Base-by-base conservation (phyloP, 2,329 filamentous ascomycete species). In the Periconia macrospinosa region DNA sequence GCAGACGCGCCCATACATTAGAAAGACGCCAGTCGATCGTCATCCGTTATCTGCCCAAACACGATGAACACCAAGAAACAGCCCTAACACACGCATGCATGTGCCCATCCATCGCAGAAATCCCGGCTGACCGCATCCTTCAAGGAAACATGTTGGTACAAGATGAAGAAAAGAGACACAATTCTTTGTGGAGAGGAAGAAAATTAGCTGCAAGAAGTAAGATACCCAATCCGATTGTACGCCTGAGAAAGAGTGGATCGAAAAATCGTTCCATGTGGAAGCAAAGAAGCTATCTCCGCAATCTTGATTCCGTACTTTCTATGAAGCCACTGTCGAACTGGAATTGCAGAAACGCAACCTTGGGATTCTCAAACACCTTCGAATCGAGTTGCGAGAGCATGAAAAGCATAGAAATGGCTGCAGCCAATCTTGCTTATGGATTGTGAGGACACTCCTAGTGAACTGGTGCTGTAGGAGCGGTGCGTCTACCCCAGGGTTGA, bases 401-500 rank as follows among this genome's bases (percentile, higher is more conserved):
- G 23, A 27, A 27, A 27, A 27, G 23, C 23, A 3, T 8, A 27
- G 23, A 27, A 27, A 27, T 27, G 8, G 8, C 23, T 27, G 23
- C 23, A 27, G 23, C 8, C 23, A 27, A 27, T 27, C 45, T 35
- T 8, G 17, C 18, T 35, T 30, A 37, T 18, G 23, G 19, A 13
- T 14, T 3, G 3, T 18, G n/a, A 23, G 20, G 7, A 44, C 7
- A 45, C 35, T 17, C 23, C 57, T 53, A 70, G 45, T 67, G 63
- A 44, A 63, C 63, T 41, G 61, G 56, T 30, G 65, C 65, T 19
- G 59, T 53, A 35, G 56, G 44, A 23, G 66, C 57, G 19, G 63
- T 55, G 33, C 65, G 65, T 47, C 66, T 62, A 8, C 60, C 58
- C 67, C 67, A 70, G 13, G 63, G 59, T 14, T 56, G 62, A 47